Evolutionary conservation across 2,329 filamentous ascomycete genomes (phyloP).

Genomic region (Colletotrichum destructivum): DNA sequence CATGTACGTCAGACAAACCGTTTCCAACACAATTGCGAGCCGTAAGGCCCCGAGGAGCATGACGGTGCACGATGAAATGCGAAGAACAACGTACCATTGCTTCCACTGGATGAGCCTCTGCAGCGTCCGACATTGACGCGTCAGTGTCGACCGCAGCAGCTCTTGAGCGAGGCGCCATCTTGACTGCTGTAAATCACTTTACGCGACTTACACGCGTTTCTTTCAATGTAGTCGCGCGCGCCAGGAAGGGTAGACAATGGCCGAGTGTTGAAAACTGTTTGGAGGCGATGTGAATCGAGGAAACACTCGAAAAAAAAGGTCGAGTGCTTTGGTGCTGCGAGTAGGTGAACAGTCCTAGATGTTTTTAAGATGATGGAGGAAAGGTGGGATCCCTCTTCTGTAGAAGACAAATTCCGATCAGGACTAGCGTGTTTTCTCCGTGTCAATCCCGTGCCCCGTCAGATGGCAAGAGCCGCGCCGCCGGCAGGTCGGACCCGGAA

Average conservation of each 20-base stretch:
- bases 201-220: constrained; percentile 71
- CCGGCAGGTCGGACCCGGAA: constrained; percentile 10
- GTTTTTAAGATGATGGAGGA: constrained; percentile 41
- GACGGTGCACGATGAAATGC: background rate
- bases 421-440: constrained; percentile 40
- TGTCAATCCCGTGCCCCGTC: constrained; percentile 31
- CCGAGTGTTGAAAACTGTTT: constrained; percentile 27
- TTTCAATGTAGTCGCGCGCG: constrained; percentile 12
- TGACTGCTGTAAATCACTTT: constrained; percentile 59
- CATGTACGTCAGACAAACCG: constrained; percentile 24
- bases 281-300: background rate
- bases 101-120: constrained; percentile 62
- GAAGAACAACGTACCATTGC: constrained; percentile 61
- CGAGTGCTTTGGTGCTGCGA: constrained; percentile 26
- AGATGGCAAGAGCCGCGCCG: background rate
- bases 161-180: constrained; percentile 70
- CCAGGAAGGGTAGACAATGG: constrained; percentile 26
- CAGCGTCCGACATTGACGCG: constrained; percentile 75
- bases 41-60: constrained; percentile 8
- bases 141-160: constrained; percentile 70
- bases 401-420: constrained; percentile 39
- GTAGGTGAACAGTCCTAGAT: constrained; percentile 31
- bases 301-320: constrained; percentile 10
- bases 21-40: background rate
- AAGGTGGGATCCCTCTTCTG: constrained; percentile 42